Base-by-base conservation (phyloP, 805 yeast species). In the Metschnikowia colocasiae region DNA sequence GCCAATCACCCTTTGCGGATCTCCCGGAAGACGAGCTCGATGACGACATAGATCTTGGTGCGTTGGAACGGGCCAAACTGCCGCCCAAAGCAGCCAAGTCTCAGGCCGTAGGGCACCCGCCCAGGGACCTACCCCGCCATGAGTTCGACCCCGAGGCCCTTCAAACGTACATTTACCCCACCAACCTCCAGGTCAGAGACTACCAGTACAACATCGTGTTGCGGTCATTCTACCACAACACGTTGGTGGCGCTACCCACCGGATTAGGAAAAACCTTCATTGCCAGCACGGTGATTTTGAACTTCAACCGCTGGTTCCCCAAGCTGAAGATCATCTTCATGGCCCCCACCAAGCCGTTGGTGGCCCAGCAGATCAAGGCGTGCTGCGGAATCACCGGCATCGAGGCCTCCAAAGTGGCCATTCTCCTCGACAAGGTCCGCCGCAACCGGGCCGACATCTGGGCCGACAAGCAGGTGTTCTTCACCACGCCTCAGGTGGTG, bases 221-320 rank as follows among this genome's bases (percentile, higher is more conserved):
- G 39, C 78, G 80, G 48, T 83, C 97, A 0, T 69, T 94, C 31
- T 81, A 78, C 57, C 74, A 82, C 51, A 94, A 94, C 59, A 62
- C 85, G 3, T 69, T 94, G 20, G 92, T 95, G 60, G 95, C 97
- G 0, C 78, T 94, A 13, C 99, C 99, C 0, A 94, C 99, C 0
- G 99, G 99, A 55, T 73, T 91, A 63, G 99, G 99, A 33, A 94
- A 94, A 67, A 94, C 99, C 0, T 89, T 94, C 54, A 90, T 94
- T 59, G 98, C 99, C 1, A 83, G 95, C 31, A 85, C 96, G 0
- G 92, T 92, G 19, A 94, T 94, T 90, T 73, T 90, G 47, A 94
- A 94, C 61, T 94, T 78, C 67, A 82, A 79, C 55, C 68, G 95
- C 41, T 94, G 99, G 99, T 86, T 91, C 18, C 78, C 78, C 13